Evolutionary conservation across 768 basidiomycete species (phyloP), one percentile per base, ranked within the genome.

Genomic region (Phlegmacium glaucopus): DNA sequence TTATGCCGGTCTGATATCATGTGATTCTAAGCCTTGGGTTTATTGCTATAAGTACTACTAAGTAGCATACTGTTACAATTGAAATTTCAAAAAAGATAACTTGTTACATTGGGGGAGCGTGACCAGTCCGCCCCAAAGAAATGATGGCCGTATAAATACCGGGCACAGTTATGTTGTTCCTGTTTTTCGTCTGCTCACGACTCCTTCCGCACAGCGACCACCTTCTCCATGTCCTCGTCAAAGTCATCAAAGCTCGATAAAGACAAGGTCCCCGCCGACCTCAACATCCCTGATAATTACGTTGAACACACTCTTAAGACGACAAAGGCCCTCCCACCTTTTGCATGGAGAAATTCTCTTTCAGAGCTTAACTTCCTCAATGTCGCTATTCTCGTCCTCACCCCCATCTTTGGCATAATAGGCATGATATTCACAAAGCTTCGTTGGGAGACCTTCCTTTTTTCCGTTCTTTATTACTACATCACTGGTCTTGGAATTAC

Each of bases 1-100:
- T 66, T 97, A 41, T 97, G 94, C 64, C 80, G 94, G 22, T 87
- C 90, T 16, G 85, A 91, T 59, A 87, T 93, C 41, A 70, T 87
- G 29, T 83, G 72, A 45, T 45, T 45, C 12, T 34, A 28, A n/a
- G 27, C 4, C 12, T 40, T n/a, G n/a, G n/a, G n/a, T n/a, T n/a
- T n/a, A n/a, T n/a, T n/a, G n/a, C n/a, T n/a, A n/a, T n/a, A n/a
- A n/a, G n/a, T n/a, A n/a, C n/a, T n/a, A n/a, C n/a, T n/a, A n/a
- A n/a, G n/a, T n/a, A n/a, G n/a, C n/a, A n/a, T n/a, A n/a, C n/a
- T n/a, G n/a, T n/a, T n/a, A n/a, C n/a, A n/a, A n/a, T 22, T 22
- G 3, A 22, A 22, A 22, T 22, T 22, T 22, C 22, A 22, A 30
- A 22, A 27, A 28, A 26, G 18, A 27, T 13, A 12, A 26, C n/a